Percentiles rank a stretch among this genome's conserved stretches.
phyloP scores from a whole-genome alignment of 2,329 filamentous ascomycete genomes.

The Aureobasidium sp. region DNA sequence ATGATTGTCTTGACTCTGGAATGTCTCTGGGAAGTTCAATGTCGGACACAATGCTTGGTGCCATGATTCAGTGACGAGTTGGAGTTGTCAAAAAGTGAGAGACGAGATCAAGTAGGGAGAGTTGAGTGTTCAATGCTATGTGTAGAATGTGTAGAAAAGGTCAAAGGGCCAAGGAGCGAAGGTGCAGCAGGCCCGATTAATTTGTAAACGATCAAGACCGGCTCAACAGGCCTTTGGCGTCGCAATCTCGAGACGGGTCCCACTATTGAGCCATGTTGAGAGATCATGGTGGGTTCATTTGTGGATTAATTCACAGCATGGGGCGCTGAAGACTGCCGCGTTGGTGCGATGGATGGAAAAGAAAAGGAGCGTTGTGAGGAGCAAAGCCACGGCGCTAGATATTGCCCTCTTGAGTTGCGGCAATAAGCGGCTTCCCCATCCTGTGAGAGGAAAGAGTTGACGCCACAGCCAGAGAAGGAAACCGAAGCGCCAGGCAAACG shows the following conservation, averaged over 20 bases:
- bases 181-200: background rate
- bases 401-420: background rate
- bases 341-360: background rate
- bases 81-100: no score
- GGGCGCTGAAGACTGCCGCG: background rate
- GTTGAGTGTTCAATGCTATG: background rate
- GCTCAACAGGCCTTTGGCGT: background rate
- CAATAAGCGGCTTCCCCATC: background rate
- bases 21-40: conserved; percentile 18
- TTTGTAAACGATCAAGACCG: background rate
- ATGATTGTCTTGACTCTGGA: conserved; percentile 20
- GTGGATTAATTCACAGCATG: background rate
- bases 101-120: background rate
- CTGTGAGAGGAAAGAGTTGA: background rate
- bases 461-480: background rate
- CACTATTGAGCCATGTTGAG: background rate
- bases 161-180: background rate
- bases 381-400: background rate
- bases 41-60: conserved; percentile 21
- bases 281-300: background rate
- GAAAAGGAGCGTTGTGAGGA: background rate
- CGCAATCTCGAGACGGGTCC: background rate
- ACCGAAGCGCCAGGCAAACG: background rate
- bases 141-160: background rate
- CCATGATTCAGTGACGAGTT: conserved; percentile 15